Evolutionary conservation across 2,329 filamentous ascomycete genomes (phyloP).

Genomic region (Lecanoromycetidae sp.): DNA sequence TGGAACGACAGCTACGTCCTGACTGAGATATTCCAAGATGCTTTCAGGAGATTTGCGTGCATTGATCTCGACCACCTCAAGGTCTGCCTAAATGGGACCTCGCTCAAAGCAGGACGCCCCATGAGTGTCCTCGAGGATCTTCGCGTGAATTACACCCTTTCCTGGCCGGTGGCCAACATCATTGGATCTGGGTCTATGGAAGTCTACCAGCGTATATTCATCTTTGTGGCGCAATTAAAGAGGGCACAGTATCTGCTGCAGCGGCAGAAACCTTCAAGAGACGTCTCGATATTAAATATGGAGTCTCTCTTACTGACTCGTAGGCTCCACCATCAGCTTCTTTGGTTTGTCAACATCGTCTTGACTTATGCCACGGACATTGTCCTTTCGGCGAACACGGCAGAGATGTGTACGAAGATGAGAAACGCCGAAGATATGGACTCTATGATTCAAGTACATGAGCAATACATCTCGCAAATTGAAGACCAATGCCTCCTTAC

Average conservation of each 20-base stretch:
- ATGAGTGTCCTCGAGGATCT: slow-evolving; percentile 53
- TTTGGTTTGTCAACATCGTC: slow-evolving; percentile 66
- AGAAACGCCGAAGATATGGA: slow-evolving; percentile 59
- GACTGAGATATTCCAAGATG: slow-evolving; percentile 63
- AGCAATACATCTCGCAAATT: slow-evolving; percentile 49
- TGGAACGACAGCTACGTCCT: slow-evolving; percentile 79
- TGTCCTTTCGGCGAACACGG: slow-evolving; percentile 51
- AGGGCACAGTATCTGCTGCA: slow-evolving; percentile 58
- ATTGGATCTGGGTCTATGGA: slow-evolving; percentile 52
- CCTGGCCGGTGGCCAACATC: slow-evolving; percentile 58
- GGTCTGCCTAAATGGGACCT: slow-evolving; percentile 37
- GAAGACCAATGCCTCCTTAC: slow-evolving; percentile 59
- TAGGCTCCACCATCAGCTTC: slow-evolving; percentile 51
- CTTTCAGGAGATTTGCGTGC: slow-evolving; percentile 43
- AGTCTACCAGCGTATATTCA: slow-evolving; percentile 61
- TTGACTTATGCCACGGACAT: slow-evolving; percentile 65
- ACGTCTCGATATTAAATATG: slow-evolving; percentile 25
- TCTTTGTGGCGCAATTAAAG: slow-evolving; percentile 64
- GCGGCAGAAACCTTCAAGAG: slow-evolving; percentile 26
- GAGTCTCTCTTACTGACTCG: slow-evolving; percentile 25
- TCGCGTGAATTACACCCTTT: slow-evolving; percentile 55
- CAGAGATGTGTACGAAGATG: slow-evolving; percentile 47
- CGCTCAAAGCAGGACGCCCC: slow-evolving; percentile 38
- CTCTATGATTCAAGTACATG: slow-evolving; percentile 62
- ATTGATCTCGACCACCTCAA: slow-evolving; percentile 52